Evolutionary conservation across 2,329 filamentous ascomycete species (phyloP).

Genomic region (Verticillium isaacii): DNA sequence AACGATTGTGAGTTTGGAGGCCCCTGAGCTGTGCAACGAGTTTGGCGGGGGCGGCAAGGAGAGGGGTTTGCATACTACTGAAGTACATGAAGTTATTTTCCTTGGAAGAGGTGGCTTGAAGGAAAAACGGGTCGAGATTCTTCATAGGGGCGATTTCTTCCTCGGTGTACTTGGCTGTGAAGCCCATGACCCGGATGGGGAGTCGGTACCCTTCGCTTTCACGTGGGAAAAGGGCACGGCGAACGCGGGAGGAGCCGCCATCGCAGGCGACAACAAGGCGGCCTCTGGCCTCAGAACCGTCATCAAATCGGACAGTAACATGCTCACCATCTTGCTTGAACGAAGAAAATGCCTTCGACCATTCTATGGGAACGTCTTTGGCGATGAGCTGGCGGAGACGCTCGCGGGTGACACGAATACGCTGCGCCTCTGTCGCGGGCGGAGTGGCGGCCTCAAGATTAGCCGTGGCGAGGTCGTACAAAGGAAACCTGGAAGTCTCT

Average conservation of each 20-base stretch:
- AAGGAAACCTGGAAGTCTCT: conserved; percentile 43
- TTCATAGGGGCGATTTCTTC: conserved; percentile 36
- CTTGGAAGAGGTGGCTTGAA: conserved; percentile 47
- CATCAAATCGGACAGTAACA: conserved; percentile 40
- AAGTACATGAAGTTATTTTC: conserved; percentile 49
- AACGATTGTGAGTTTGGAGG: background rate
- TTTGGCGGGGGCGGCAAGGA: background rate
- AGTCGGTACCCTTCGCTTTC: conserved; percentile 30
- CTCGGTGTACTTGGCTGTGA: conserved; percentile 33
- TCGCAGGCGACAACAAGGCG: conserved; percentile 46
- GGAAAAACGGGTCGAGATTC: conserved; percentile 47
- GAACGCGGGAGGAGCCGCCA: conserved; percentile 39
- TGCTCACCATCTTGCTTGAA: conserved; percentile 19
- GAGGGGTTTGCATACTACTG: conserved; percentile 31
- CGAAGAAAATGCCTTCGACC: conserved; percentile 29
- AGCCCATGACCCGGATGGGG: conserved; percentile 44
- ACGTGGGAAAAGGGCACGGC: conserved; percentile 28
- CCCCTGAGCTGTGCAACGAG: background rate
- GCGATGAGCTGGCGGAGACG: conserved; percentile 40
- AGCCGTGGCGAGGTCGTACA: conserved; percentile 50
- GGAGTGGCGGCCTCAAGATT: conserved; percentile 35
- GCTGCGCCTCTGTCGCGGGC: conserved; percentile 34
- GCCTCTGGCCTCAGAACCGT: conserved; percentile 35
- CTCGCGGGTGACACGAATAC: conserved; percentile 43
- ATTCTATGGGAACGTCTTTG: conserved; percentile 40